Base-by-base conservation (phyloP, 441 rosid species). In the Bruguiera hainesii region DNA sequence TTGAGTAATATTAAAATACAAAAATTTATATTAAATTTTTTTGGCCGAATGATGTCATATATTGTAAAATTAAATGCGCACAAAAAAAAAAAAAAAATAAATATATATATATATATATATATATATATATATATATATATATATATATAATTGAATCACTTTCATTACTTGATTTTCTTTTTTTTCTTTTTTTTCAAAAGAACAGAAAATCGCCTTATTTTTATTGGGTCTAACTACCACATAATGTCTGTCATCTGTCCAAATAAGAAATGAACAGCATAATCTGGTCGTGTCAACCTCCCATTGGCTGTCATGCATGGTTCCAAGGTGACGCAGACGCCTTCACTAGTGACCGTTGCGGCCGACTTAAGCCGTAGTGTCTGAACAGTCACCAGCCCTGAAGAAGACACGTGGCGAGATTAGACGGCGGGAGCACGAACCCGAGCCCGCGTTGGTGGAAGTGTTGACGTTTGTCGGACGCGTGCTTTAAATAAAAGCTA, bases 401-500 rank as follows among this genome's bases (percentile, higher is more conserved):
- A 0, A 9, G 0, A 3, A 26, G 30, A 63, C 79, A 73, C 77
- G 75, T 79, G 82, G 23, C 30, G 35, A 5, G 73, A 49, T 60
- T 0, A 21, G 71, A 73, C 65, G 15, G 19, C 31, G 42, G 52
- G 19, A 69, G 64, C 60, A 75, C 68, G 64, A 15, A 42, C 35
- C 59, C 28, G 58, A 29, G 29, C 49, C 16, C 29, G 16, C 42
- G 10, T 48, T 16, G 48, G 20, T 8, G 64, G 13, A 3, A 23
- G 26, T 10, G 59, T 26, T 50, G 75, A 65, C 71, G 52, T 55
- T 7, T 63, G 75, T 74, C 78, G 78, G 78, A 68, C 64, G 78
- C 75, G 72, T 71, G 81, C 62, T 61, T 26, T 0, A 37, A 19
- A 8, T 8, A n/a, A 37, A 69, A 72, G 65, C 58, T 25, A 69